Evolutionary conservation across 2,329 filamentous ascomycete genomes (phyloP), one percentile per base, ranked within the genome.

Genomic region (Endocalyx cinctus): DNA sequence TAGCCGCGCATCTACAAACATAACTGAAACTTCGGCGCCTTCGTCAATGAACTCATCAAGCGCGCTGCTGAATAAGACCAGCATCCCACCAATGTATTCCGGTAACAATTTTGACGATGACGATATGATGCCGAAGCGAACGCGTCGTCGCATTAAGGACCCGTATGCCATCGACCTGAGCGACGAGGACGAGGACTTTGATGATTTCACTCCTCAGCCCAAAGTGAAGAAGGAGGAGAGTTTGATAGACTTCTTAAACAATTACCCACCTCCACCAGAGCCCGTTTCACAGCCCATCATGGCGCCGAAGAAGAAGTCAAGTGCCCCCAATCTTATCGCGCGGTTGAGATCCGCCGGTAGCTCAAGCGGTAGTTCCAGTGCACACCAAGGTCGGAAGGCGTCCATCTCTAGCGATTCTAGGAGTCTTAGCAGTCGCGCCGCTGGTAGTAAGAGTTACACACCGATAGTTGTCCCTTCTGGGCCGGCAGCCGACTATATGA

Each of bases 121-220:
- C 2, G 66, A 74, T 30, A 69, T 69, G 58, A 72, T 79, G 54
- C 82, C 86, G 5, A 74, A 77, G 47, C 77, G 84, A 34, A 94
- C 85, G 52, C 85, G 82, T 27, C 77, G 82, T 28, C 79, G 87
- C 17, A 78, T 88, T 32, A 84, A 77, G 36, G 92, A 98, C 51
- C 92, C 90, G 0, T 97, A 97, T 46, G 87, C 88, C n/a, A 87
- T 97, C 43, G 89, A 96, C 52, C 68, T 79, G 18, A 84, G 81
- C 48, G 82, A 87, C 35, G 77, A 84, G 34, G 80, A 80, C 5
- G 69, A 80, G 7, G 72, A 77, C 11, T 71, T 79, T 8, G 47
- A 58, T 3, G 54, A 77, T 18, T 55, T 72, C 14, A 58, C 69
- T 15, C 65, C 60, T 6, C 62, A 62, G 11, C 60, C 72, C 2